Base-by-base conservation (phyloP, 208 protist species). In the Trypanosomatidae sp. region DNA sequence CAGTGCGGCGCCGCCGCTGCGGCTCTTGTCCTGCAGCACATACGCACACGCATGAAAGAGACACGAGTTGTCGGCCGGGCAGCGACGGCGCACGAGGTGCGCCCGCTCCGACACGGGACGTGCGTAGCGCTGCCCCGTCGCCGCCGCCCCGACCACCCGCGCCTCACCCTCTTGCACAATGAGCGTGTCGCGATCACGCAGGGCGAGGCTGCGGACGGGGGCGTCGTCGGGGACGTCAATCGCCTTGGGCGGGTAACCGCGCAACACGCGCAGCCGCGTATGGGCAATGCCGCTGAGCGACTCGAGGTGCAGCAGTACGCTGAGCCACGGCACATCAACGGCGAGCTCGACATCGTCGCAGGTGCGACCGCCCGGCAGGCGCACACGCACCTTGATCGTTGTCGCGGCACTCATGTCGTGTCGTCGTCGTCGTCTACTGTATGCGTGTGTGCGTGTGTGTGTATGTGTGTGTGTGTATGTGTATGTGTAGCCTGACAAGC, bases 51-150 rank as follows among this genome's bases (percentile, higher is more conserved):
- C 73, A 53, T 96, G 90, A 49, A 97, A 97, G 3, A 97, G 64
- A 51, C 94, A 97, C 11, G 78, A 92, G 57, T 97, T 97, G 54
- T 97, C 92, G n/a, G 71, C 69, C 1, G 89, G 84, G 33, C 93
- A 91, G 15, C 69, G 51, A 10, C 92, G 85, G 15, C 88, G 80
- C 0, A 66, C 78, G 56, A 97, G 92, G 63, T 85, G 75, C 15
- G 71, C 77, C 21, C 47, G 59, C 32, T 91, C 73, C 5, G 62
- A 56, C 0, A 68, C 58, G 11, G 84, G 82, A 1, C 75, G 84
- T n/a, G 93, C 62, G 50, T 95, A 95, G 19, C 63, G 64, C 27
- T 78, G 63, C 2, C 61, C 72, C 0, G 44, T 83, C 19, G 71
- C 60, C 6, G 68, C 78, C 20, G 66, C 42, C 24, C 58, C 11